Conservation (phyloP, 176 grass and related monocot species). For the Eremochloa ophiuroides region DNA sequence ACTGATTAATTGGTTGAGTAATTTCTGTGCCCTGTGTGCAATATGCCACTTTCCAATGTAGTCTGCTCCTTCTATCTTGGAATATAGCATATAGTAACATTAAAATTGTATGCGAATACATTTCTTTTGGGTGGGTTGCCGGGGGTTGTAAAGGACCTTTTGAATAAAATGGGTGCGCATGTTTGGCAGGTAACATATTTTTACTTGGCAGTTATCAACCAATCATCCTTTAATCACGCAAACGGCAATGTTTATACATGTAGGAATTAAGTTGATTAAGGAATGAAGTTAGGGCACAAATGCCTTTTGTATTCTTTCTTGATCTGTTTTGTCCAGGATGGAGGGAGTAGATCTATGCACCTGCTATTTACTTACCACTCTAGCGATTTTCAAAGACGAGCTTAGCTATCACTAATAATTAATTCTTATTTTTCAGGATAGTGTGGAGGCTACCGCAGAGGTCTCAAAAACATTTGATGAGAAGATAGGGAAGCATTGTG, state of each 20-base stretch:
- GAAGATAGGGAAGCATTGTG: conserved; percentile 98
- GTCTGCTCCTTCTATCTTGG: neutral
- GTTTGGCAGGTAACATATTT: neutral
- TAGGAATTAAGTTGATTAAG: neutral
- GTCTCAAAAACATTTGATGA: conserved; percentile 98
- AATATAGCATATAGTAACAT: too few species aligned
- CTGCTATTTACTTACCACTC: neutral
- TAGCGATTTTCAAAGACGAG: neutral
- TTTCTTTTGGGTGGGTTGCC: too few species aligned
- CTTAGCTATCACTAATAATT: neutral
- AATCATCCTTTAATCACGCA: neutral
- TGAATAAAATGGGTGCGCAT: neutral
- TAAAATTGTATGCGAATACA: too few species aligned
- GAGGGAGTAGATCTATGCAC: neutral
- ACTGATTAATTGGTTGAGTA: neutral
- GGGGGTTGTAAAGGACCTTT: neutral
- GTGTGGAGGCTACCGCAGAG: conserved; percentile 81
- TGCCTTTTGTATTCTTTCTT: neutral
- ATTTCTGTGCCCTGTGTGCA: neutral
- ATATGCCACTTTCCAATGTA: conserved; percentile 12
- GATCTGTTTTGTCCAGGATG: neutral
- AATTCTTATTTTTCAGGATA: conserved; percentile 66
- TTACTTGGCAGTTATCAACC: neutral
- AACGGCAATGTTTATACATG: neutral
- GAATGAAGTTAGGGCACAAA: neutral